A percentile compares a stretch with the other conserved stretches of the same genome.
These are phyloP conservation scores for Syncephalastrum contaminatum DNA, from an alignment of 371 early-diverging fungal species.

Conservation along the genomic window DNA sequence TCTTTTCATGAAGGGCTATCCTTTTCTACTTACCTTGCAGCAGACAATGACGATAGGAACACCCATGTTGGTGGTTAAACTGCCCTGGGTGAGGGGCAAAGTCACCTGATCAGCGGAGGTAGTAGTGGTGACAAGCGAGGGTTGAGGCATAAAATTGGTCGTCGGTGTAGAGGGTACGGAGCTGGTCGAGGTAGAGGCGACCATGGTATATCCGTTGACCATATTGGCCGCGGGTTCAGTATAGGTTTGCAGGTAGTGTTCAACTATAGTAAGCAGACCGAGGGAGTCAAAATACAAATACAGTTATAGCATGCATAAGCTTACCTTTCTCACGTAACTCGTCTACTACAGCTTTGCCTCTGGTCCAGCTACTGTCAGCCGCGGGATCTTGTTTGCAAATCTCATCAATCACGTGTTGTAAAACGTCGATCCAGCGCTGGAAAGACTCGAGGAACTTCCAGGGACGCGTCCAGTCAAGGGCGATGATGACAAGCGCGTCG, in stretches of 20 bases:
- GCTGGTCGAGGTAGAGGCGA: constrained; percentile 41
- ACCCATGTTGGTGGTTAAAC: constrained; percentile 81
- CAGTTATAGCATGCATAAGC: constrained; percentile 4
- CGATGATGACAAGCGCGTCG: constrained; percentile 72
- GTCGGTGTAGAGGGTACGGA: constrained; percentile 26
- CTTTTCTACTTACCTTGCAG: constrained; percentile 68
- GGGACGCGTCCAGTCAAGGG: constrained; percentile 91
- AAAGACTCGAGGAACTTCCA: constrained; percentile 85
- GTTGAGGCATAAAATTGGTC: constrained; percentile 19
- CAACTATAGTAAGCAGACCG: constrained; percentile 33
- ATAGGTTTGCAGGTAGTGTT: constrained; percentile 62
- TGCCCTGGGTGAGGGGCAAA: constrained; percentile 81
- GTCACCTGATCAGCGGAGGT: constrained; percentile 59
- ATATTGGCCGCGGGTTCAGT: constrained; percentile 42
- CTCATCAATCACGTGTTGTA: constrained; percentile 63
- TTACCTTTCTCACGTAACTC: constrained; percentile 76
- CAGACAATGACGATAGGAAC: constrained; percentile 89
- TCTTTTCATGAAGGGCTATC: background rate
- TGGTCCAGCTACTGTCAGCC: constrained; percentile 56
- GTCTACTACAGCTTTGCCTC: constrained; percentile 69
- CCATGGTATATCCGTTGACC: constrained; percentile 26
- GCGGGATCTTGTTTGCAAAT: constrained; percentile 59
- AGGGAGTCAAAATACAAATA: background rate
- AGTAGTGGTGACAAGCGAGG: constrained; percentile 42
- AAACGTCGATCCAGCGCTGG: constrained; percentile 77